A percentile compares a stretch with the other conserved stretches of the same genome.
Conservation (phyloP, 495 filamentous ascomycete genomes). For the Tuber brumale region DNA sequence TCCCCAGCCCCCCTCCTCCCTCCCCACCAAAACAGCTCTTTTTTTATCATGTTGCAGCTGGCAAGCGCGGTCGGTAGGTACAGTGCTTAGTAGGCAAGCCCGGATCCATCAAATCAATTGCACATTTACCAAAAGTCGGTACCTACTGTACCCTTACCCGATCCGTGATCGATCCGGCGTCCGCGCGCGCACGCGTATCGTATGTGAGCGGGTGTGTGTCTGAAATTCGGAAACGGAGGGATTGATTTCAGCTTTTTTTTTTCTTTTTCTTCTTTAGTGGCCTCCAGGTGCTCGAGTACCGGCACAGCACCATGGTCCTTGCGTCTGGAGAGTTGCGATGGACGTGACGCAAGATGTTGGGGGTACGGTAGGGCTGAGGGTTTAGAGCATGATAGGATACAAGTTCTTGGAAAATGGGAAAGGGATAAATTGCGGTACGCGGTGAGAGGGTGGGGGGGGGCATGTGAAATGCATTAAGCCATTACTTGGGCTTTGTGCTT, state of each 20-base stretch:
- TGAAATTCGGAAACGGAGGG: background rate
- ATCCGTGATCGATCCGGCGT: conserved; percentile 3
- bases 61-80: background rate
- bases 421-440: background rate
- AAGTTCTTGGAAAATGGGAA: background rate
- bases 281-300: background rate
- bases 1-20: too few relatives aligned
- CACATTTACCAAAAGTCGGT: background rate
- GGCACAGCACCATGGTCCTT: background rate
- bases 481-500: background rate
- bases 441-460: background rate
- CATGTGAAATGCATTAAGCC: background rate
- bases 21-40: background rate
- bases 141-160: background rate
- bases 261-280: background rate
- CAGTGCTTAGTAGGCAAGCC: background rate
- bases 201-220: background rate
- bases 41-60: background rate
- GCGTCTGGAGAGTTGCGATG: background rate
- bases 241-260: background rate
- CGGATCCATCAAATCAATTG: background rate
- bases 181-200: background rate
- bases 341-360: background rate
- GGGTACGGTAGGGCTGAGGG: background rate
- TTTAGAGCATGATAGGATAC: background rate